Conservation (phyloP, 768 basidiomycete species). For the Tephrocybe rancida region DNA sequence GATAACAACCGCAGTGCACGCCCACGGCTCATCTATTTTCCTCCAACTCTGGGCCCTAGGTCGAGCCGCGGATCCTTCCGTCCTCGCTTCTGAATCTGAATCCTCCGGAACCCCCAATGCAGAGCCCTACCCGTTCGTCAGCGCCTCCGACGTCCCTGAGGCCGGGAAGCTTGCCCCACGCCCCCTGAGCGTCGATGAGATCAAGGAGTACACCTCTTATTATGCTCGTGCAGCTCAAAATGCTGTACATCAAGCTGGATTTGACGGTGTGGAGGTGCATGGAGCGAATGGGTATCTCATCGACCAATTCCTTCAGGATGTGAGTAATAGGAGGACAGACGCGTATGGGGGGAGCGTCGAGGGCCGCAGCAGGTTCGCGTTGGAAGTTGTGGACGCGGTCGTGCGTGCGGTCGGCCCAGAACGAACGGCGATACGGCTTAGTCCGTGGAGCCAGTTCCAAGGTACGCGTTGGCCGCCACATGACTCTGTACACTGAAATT, state of each 20-base stretch:
- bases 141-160: constrained; percentile 35
- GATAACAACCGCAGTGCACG: constrained; percentile 62
- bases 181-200: constrained; percentile 46
- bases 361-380: constrained; percentile 55
- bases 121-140: constrained; percentile 27
- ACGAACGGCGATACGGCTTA: constrained; percentile 53
- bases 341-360: constrained; percentile 69
- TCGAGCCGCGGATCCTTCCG: constrained; percentile 30
- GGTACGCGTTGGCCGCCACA: no score
- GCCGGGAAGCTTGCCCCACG: constrained; percentile 16
- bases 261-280: constrained; percentile 62
- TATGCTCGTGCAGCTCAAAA: constrained; percentile 57
- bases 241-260: constrained; percentile 58
- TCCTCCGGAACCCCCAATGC: constrained; percentile 41
- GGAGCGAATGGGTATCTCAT: constrained; percentile 48
- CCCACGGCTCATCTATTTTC: constrained; percentile 43
- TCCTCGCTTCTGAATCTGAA: constrained; percentile 49
- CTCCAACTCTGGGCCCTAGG: constrained; percentile 56
- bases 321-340: constrained; percentile 60
- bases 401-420: constrained; percentile 52
- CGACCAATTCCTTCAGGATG: constrained; percentile 64
- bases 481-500: constrained; percentile 13
- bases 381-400: constrained; percentile 57
- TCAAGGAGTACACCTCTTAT: constrained; percentile 46
- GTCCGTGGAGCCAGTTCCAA: constrained; percentile 52